Conservation (phyloP, 345 rosid species). For the Melastoma malabathricum region DNA sequence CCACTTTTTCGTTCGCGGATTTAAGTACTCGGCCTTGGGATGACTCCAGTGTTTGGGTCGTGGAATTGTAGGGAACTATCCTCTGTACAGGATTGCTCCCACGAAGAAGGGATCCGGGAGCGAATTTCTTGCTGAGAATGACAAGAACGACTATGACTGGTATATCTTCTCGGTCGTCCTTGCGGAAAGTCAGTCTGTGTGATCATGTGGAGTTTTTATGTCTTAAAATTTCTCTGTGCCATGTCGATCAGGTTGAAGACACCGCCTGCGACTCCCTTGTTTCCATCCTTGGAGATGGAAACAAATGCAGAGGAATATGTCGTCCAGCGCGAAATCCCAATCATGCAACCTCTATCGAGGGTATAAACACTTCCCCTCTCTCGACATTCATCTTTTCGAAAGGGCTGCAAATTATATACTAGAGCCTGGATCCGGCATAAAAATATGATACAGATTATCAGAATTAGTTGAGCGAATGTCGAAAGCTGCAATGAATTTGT, state of each 20-base stretch:
- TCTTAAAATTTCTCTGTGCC: neutral
- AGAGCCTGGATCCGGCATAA: too few species aligned
- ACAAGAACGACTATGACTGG: conserved; percentile 49
- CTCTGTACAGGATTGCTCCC: conserved; percentile 27
- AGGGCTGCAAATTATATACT: too few species aligned
- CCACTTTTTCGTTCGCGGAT: neutral
- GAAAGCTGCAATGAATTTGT: too few species aligned
- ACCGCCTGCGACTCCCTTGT: conserved; percentile 65
- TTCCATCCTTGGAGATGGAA: conserved; percentile 63
- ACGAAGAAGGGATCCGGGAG: conserved; percentile 23
- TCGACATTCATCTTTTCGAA: neutral
- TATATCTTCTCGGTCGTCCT: conserved; percentile 3
- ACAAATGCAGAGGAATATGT: conserved; percentile 20
- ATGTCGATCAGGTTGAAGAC: conserved; percentile 36
- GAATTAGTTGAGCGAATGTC: too few species aligned
- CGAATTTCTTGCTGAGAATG: conserved; percentile 23
- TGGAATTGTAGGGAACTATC: conserved; percentile 18
- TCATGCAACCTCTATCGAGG: conserved; percentile 35
- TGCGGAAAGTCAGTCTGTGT: neutral
- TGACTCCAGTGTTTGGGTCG: too few species aligned
- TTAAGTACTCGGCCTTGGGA: neutral
- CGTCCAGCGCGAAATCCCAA: conserved; percentile 37
- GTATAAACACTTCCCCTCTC: conserved; percentile 9
- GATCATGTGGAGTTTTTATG: neutral
- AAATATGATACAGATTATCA: too few species aligned